A percentile compares a stretch with the other conserved stretches of the same genome.
phyloP scores from a whole-genome alignment of 1,284 basidiomycete genomes.

The Fomitopsis palustris region DNA sequence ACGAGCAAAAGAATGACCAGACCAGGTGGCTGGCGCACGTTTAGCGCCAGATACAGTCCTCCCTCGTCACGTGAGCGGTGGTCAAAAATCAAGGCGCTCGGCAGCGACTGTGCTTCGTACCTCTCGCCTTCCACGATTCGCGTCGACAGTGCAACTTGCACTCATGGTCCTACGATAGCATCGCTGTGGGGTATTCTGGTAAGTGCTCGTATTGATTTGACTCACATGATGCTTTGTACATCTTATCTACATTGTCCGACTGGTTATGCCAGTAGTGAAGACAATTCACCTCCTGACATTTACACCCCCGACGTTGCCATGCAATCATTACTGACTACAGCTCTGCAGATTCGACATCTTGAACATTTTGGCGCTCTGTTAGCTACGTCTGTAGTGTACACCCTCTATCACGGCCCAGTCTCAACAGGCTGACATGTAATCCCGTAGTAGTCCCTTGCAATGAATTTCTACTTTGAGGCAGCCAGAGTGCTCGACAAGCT shows the following conservation, averaged over 20 bases:
- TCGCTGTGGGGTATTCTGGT: background rate
- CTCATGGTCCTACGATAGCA: too few relatives aligned
- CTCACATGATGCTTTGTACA: conserved; percentile 45
- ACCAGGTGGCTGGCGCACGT: too few relatives aligned
- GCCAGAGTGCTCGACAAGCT: conserved; percentile 80
- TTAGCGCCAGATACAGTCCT: too few relatives aligned
- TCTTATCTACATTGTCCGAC: conserved; percentile 90
- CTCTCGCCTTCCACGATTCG: too few relatives aligned
- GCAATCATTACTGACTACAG: background rate
- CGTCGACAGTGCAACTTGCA: too few relatives aligned
- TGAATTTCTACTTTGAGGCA: conserved; percentile 94
- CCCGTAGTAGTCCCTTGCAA: conserved; percentile 39
- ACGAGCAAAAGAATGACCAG: too few relatives aligned
- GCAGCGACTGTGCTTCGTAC: too few relatives aligned
- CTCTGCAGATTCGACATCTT: background rate
- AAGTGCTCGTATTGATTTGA: background rate
- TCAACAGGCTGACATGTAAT: conserved; percentile 12
- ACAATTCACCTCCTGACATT: conserved; percentile 18
- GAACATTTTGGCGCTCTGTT: background rate
- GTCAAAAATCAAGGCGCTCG: too few relatives aligned
- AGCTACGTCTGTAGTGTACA: background rate
- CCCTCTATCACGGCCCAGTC: conserved; percentile 6
- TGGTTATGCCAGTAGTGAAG: conserved; percentile 29
- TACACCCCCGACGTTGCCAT: background rate
- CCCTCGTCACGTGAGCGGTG: too few relatives aligned